Evolutionary conservation across 1,284 basidiomycete genomes (phyloP).

Genomic region (Pisolithus thermaeus): DNA sequence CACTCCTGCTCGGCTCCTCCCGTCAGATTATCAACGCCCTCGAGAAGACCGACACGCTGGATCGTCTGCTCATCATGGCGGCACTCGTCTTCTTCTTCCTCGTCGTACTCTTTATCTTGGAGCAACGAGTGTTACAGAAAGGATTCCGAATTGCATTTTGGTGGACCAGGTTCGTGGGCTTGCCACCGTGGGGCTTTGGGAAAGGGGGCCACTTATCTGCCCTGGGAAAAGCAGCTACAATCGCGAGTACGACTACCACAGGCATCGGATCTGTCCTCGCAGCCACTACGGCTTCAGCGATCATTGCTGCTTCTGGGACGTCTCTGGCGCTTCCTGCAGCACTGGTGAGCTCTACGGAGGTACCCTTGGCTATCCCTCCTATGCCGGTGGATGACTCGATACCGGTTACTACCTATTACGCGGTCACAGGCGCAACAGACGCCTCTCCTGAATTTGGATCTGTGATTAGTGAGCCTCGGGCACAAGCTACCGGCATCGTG

Average conservation of each 20-base stretch:
- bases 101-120: slow-evolving; percentile 81
- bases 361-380: too few relatives aligned
- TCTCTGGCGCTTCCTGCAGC: neutral
- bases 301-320: neutral
- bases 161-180: slow-evolving; percentile 64
- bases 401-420: neutral
- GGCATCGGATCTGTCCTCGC: neutral
- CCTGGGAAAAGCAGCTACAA: neutral
- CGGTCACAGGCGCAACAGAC: neutral
- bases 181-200: neutral
- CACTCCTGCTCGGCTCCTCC: slow-evolving; percentile 69
- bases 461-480: neutral
- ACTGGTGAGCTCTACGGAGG: neutral
- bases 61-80: slow-evolving; percentile 76
- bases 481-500: neutral
- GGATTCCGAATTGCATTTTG: slow-evolving; percentile 66
- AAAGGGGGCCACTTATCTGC: too few relatives aligned
- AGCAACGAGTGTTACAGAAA: slow-evolving; percentile 77
- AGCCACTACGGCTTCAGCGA: neutral
- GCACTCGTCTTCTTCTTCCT: slow-evolving; percentile 79
- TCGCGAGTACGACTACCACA: neutral
- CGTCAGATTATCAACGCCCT: slow-evolving; percentile 80
- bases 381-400: neutral
- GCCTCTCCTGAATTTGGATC: neutral
- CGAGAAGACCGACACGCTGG: slow-evolving; percentile 87